phyloP scores from a whole-genome alignment of 176 grass and related monocot genomes.

The Musa itinerans region DNA sequence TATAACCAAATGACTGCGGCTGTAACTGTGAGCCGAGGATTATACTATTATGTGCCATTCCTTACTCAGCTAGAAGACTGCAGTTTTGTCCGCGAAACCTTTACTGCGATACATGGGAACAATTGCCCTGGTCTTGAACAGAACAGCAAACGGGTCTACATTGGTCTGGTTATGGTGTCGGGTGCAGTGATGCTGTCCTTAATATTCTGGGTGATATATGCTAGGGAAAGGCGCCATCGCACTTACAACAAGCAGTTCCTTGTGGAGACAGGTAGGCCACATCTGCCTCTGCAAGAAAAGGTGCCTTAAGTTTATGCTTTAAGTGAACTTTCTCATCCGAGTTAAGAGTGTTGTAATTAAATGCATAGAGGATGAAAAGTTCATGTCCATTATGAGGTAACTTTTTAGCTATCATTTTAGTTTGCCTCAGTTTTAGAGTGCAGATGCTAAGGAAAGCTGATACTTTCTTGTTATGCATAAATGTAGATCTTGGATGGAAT shows the following conservation, averaged over 20 bases:
- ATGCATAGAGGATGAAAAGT: too few species aligned
- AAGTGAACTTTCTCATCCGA: too few species aligned
- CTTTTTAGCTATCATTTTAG: too few species aligned
- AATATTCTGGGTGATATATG: conserved; percentile 41
- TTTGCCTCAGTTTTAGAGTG: too few species aligned
- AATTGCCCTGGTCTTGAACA: conserved; percentile 32
- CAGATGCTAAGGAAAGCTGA: too few species aligned
- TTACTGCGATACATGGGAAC: conserved; percentile 19
- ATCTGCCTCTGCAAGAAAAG: too few species aligned
- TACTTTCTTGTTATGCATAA: too few species aligned
- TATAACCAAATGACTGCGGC: conserved; percentile 77
- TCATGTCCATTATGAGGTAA: too few species aligned
- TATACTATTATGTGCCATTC: conserved; percentile 73
- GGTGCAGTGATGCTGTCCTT: conserved; percentile 35
- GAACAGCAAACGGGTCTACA: conserved; percentile 30
- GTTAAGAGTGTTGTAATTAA: too few species aligned
- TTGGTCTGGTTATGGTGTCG: conserved; percentile 32
- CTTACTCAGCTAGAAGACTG: conserved; percentile 73
- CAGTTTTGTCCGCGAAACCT: conserved; percentile 52
- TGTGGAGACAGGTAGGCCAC: too few species aligned
- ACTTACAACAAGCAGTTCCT: conserved; percentile 27
- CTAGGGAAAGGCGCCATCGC: conserved; percentile 29
- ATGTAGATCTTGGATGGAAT: too few species aligned
- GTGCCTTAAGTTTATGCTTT: too few species aligned
- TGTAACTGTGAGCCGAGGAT: conserved; percentile 40